Base-by-base conservation (phyloP, 768 basidiomycete genomes). In the Chalciporus piperatus region DNA sequence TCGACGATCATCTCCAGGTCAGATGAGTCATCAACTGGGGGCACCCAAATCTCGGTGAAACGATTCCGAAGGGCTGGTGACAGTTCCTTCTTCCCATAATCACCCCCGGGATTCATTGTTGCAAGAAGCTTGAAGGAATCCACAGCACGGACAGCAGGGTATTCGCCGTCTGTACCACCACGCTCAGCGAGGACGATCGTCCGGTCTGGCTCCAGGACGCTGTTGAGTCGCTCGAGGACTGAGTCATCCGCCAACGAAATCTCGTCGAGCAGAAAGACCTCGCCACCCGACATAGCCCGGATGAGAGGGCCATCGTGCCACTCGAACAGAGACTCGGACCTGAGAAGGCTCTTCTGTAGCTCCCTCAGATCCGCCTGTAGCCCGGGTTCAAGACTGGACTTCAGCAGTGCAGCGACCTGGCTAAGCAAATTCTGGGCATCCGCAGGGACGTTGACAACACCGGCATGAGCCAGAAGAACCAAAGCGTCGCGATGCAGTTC, bases 11-110 rank as follows among this genome's bases (percentile, higher is more conserved):
- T 76, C 52, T 82, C 75, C 7, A 96, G 72, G 65, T 99, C 97
- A 6, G 64, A 60, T 16, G 83, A 76, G 52, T 83, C 76, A 50
- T 89, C 83, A 27, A 98, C 80, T 16, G 84, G 73, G 3, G 96
- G 95, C 0, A 99, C 97, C 96, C 97, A 99, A 28, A 99, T 96
- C 68, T 99, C 97, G 4, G 97, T 99, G 72, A 99, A 99, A 5
- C 97, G 84, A 71, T 98, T 99, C 17, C 97, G 84, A 35, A 99
- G 75, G 0, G 97, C 97, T 28, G 95, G 96, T 2, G 97, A 98
- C 2, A 99, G 74, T 65, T 99, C 97, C 66, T 98, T 99, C 76
- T 99, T 99, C 20, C 97, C 97, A 61, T 95, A 98, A 63, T 99
- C 97, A 13, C 97, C 97, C 17, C 97, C 97, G 0, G 97, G 97